Evolutionary conservation across 1,284 basidiomycete species (phyloP).

Genomic region (Fomitopsis schrenkii): DNA sequence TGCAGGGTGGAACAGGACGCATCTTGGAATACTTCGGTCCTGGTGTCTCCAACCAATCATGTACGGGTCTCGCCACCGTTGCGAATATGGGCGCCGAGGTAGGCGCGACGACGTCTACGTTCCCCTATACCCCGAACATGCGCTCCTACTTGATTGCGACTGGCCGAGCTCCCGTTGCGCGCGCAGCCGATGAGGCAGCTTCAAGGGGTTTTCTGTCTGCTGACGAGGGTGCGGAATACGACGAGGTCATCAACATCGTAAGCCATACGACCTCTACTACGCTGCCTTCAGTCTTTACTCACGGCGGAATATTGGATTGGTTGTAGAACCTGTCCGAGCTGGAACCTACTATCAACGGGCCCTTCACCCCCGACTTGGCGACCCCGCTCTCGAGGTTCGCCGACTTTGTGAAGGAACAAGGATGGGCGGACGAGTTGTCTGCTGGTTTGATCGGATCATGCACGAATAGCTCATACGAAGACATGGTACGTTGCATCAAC

Average conservation of each 20-base stretch:
- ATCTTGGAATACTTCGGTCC: conserved; percentile 98
- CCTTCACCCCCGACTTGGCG: conserved; percentile 96
- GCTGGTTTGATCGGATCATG: conserved; percentile 96
- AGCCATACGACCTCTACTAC: conserved; percentile 28
- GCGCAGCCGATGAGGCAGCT: conserved; percentile 85
- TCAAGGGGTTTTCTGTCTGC: conserved; percentile 74
- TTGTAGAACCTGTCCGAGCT: conserved; percentile 81
- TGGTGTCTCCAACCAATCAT: conserved; percentile 89
- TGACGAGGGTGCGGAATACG: conserved; percentile 92
- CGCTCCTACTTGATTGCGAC: conserved; percentile 88
- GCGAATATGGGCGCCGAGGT: conserved; percentile 99
- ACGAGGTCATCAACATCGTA: conserved; percentile 93
- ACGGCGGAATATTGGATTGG: background rate
- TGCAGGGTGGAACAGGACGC: conserved; percentile 88
- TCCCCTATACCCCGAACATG: conserved; percentile 94
- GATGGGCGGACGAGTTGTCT: conserved; percentile 90
- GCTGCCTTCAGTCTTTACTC: background rate
- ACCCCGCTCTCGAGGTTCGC: conserved; percentile 95
- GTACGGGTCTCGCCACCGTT: conserved; percentile 94
- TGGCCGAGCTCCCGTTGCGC: conserved; percentile 83
- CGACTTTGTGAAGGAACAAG: conserved; percentile 74
- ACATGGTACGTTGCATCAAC: conserved; percentile 58
- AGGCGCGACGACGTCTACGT: conserved; percentile 96
- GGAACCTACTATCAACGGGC: conserved; percentile 96
- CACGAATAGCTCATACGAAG: conserved; percentile 96